Conservation (phyloP, 805 yeast genomes). For the Pachysolen tannophilus region DNA sequence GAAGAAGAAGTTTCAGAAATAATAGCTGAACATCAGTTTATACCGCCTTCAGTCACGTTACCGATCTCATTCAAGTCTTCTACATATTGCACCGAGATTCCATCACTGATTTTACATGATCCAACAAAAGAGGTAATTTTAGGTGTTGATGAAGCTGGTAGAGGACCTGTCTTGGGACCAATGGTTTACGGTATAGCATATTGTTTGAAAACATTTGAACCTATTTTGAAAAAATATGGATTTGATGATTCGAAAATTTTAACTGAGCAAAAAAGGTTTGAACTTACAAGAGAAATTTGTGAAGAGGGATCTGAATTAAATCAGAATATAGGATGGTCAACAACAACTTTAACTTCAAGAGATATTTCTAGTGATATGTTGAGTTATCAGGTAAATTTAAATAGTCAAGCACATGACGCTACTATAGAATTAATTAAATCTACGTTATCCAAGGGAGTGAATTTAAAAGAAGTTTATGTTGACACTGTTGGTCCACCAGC, state of each 20-base stretch:
- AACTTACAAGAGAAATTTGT: slow-evolving; percentile 54
- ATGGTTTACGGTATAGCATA: slow-evolving; percentile 95
- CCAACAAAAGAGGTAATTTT: slow-evolving; percentile 40
- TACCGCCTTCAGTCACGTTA: slow-evolving; percentile 27
- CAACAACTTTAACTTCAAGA: slow-evolving; percentile 74
- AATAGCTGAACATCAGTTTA: slow-evolving; percentile 13
- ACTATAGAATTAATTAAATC: slow-evolving; percentile 73
- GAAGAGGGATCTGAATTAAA: slow-evolving; percentile 32
- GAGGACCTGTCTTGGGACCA: slow-evolving; percentile 97
- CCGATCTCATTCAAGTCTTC: slow-evolving; percentile 30
- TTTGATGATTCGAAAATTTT: slow-evolving; percentile 92
- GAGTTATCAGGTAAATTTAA: slow-evolving; percentile 52
- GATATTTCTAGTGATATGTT: slow-evolving; percentile 91
- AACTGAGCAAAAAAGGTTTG: slow-evolving; percentile 61
- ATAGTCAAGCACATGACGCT: slow-evolving; percentile 94
- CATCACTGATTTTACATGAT: slow-evolving; percentile 25
- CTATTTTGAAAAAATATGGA: slow-evolving; percentile 50
- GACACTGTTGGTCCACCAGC: slow-evolving; percentile 98
- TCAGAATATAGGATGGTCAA: slow-evolving; percentile 76
- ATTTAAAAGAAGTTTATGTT: slow-evolving; percentile 66
- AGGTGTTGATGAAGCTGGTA: slow-evolving; percentile 98
- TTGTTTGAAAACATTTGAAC: slow-evolving; percentile 47
- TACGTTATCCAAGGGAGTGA: slow-evolving; percentile 53
- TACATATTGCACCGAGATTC: slow-evolving; percentile 44
- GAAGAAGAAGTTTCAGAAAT: slow-evolving; percentile 44